Percentiles rank a stretch among this genome's conserved stretches.
These are phyloP conservation scores for Amaranthus cruentus DNA, from an alignment of 148 eudicot species.

Conservation along the genomic window DNA sequence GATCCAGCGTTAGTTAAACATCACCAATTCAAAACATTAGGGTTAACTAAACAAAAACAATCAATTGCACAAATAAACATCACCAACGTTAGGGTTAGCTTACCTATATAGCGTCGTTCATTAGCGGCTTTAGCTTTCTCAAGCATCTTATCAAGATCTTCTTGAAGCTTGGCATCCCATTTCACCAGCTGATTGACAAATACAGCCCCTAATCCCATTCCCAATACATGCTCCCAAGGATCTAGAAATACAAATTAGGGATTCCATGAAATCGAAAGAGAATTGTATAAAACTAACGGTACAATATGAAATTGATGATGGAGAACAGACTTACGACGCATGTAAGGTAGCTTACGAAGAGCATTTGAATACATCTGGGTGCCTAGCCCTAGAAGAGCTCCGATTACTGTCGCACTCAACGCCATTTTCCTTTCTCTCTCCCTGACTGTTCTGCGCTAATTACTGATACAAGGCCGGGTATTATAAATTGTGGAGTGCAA, in stretches of 20 bases:
- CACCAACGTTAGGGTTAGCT: background rate
- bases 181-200: conserved; percentile 76
- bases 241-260: conserved; percentile 32
- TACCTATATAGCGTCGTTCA: conserved; percentile 91
- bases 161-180: conserved; percentile 78
- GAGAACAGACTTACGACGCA: conserved; percentile 63
- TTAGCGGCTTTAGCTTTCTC: conserved; percentile 88
- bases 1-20: background rate
- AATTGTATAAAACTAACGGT: background rate
- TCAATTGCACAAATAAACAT: background rate
- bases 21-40: background rate
- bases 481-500: too few species aligned
- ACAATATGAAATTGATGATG: background rate
- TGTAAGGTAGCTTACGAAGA: conserved; percentile 94
- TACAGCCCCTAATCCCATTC: conserved; percentile 88
- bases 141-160: conserved; percentile 82
- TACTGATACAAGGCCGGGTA: too few species aligned
- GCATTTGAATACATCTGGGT: conserved; percentile 98
- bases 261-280: background rate
- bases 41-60: background rate
- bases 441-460: background rate
- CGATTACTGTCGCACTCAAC: conserved; percentile 76
- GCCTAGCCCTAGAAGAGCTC: conserved; percentile 80
- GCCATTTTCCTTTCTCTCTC: conserved; percentile 48
- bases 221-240: conserved; percentile 97